Conservation (phyloP, 2,329 filamentous ascomycete genomes). For the Cryoendolithus antarcticus region DNA sequence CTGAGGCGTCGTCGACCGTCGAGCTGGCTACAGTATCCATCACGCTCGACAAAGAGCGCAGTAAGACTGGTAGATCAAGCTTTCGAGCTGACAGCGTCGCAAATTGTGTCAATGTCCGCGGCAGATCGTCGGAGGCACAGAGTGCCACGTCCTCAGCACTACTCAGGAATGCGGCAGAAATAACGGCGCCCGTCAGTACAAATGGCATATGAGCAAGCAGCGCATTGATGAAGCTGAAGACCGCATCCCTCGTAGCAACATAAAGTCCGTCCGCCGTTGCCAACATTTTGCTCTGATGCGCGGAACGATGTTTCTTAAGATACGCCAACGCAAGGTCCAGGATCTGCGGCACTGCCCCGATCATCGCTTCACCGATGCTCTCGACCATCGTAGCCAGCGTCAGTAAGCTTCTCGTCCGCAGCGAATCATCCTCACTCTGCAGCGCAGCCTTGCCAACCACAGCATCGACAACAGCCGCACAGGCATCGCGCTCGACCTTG, state of each 20-base stretch:
- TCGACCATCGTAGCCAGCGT: slow-evolving; percentile 84
- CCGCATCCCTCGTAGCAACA: slow-evolving; percentile 52
- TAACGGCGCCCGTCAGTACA: slow-evolving; percentile 69
- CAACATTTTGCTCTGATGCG: slow-evolving; percentile 38
- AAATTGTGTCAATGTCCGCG: slow-evolving; percentile 34
- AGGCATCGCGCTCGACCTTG: slow-evolving; percentile 71
- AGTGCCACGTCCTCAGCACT: slow-evolving; percentile 6
- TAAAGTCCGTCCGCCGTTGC: too few relatives aligned
- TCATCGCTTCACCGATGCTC: slow-evolving; percentile 72
- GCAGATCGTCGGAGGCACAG: too few relatives aligned
- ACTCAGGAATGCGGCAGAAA: slow-evolving; percentile 56
- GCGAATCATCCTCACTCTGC: slow-evolving; percentile 56
- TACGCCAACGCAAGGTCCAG: slow-evolving; percentile 62
- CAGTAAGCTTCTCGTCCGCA: slow-evolving; percentile 73
- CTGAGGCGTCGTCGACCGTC: slow-evolving; percentile 20
- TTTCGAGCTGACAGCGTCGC: slow-evolving; percentile 64
- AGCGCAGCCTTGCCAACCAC: slow-evolving; percentile 68
- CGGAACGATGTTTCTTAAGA: slow-evolving; percentile 34
- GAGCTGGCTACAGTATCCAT: slow-evolving; percentile 46
- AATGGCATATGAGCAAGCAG: slow-evolving; percentile 76
- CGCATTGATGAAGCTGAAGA: slow-evolving; percentile 66
- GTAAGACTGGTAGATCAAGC: slow-evolving; percentile 63
- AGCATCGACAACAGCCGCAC: slow-evolving; percentile 57
- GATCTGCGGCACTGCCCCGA: slow-evolving; percentile 67
- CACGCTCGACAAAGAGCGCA: slow-evolving; percentile 59